Base-by-base conservation (phyloP, 352 stramenopile species). In the Phytopythium delawarense region DNA sequence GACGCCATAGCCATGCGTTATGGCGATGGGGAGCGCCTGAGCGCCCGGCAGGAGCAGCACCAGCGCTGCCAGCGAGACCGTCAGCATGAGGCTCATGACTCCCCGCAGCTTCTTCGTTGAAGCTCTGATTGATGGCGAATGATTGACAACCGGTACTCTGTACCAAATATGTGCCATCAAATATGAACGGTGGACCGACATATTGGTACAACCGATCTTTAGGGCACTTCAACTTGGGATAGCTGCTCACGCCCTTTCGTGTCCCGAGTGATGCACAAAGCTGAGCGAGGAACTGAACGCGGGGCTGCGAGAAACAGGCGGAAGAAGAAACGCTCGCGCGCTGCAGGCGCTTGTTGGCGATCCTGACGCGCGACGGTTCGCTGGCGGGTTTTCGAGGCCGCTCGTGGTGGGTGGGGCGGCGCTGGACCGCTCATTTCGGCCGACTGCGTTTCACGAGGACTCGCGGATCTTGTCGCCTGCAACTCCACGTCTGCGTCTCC, bases 11-110 rank as follows among this genome's bases (percentile, higher is more conserved):
- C 46, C 49, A 18, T 40, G 64, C 39, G 59, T 11, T 15, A 12
- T 54, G 8, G 13, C 6, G 30, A 37, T 23, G 44, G 25, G 53
- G 1, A 48, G 53, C 13, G 53, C 53, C 5, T 37, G n/a, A 16
- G 37, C 28, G 2, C 61, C n/a, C 15, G 66, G 45, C 46, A 69
- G 28, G 20, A 73, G 28, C 57, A 69, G 50, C 59, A 61, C 28
- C 35, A 74, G 34, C 30, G 58, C 57, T 58, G 20, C 32, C 34
- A 57, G 57, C 63, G 62, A 32, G 13, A 18, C 16, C 39, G 5
- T 18, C 39, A 45, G 28, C 28, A 32, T 32, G 28, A 32, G 28
- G 28, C 28, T 45, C 8, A n/a, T 15, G 35, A 40, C 35, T 6
- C 21, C 32, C 18, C 8, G 2, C 15, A 0, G 48, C 21, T 34